Evolutionary conservation across 2,329 filamentous ascomycete species (phyloP), one percentile per base, ranked within the genome.

Genomic region (Alternaria longipes): DNA sequence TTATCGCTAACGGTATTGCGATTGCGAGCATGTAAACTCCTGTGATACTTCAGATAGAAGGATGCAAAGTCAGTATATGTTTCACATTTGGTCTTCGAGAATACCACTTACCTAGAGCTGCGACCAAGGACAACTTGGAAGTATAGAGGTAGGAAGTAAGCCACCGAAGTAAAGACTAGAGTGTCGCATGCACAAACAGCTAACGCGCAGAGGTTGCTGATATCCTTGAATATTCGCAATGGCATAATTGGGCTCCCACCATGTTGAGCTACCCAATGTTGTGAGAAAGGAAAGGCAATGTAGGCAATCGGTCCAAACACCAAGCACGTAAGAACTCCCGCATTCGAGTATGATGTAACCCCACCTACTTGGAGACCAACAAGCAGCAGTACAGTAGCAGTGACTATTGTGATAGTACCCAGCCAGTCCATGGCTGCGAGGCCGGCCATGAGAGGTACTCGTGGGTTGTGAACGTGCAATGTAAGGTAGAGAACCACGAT

Each of bases 141-240:
- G 77, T 91, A 93, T 0, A 93, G 82, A 0, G 91, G 91, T 1
- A 93, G 80, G 68, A 91, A 93, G 76, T 91, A 93, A 38, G 87
- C 86, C 1, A 84, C 82, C 0, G 85, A 88, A 57, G 91, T 89
- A 75, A 90, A 90, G 34, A 87, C 85, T 69, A 88, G 81, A 5
- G 81, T 80, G 65, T 86, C 83, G 20, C 78, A 78, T 60, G 83
- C 83, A 16, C 78, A 80, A 1, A 85, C 81, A 1, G 79, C 73
- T 8, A 90, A 81, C 3, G 84, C 81, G 1, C 87, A 87, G 11
- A 87, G 74, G 54, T 87, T 89, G 5, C 87, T 86, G 12, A 79
- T 67, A 28, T 83, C 80, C 3, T 76, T 77, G 77, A 91, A 91
- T 2, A 92, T 82, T n/a, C 82, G 83, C n/a, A 91, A 75, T 0